These are phyloP conservation scores for Flaveria linearis DNA, from an alignment of 129 eudicot genomes.

Conservation along the genomic window DNA sequence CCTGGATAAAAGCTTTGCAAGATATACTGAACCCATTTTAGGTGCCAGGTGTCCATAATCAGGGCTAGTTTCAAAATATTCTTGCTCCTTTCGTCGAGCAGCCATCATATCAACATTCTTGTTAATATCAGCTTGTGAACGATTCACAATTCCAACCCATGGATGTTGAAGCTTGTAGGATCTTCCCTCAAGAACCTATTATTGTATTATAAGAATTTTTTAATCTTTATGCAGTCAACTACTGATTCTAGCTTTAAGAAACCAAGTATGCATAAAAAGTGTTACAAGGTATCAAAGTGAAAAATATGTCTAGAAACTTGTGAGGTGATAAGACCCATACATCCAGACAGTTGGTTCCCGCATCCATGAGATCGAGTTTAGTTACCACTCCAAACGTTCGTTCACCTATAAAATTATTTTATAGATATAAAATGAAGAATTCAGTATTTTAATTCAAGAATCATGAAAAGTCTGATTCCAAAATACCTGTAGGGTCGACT, in stretches of 20 bases:
- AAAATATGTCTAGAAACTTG: slow-evolving; percentile 2
- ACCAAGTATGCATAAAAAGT: slow-evolving; percentile 3
- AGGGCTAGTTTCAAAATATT: slow-evolving; percentile 91
- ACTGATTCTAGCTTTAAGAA: slow-evolving; percentile 9
- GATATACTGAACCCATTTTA: slow-evolving; percentile 94
- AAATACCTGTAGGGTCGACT: slow-evolving; percentile 95
- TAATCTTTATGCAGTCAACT: neutral
- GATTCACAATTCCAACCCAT: slow-evolving; percentile 99
- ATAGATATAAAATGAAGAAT: slow-evolving; percentile 18
- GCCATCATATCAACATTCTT: slow-evolving; percentile 85
- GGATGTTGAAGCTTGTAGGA: slow-evolving; percentile 94
- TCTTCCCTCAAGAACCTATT: slow-evolving; percentile 96
- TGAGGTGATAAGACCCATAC: slow-evolving; percentile 49
- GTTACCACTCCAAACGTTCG: slow-evolving; percentile 96
- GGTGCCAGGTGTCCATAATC: slow-evolving; percentile 93
- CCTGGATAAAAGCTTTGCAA: slow-evolving; percentile 90
- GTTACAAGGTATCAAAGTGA: slow-evolving; percentile 23
- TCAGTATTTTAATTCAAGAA: slow-evolving; percentile 11
- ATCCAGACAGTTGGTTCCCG: slow-evolving; percentile 86
- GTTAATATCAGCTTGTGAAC: slow-evolving; percentile 99
- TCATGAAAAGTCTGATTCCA: slow-evolving; percentile 6
- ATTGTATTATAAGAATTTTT: neutral
- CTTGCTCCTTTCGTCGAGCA: slow-evolving; percentile 89
- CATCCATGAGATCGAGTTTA: slow-evolving; percentile 98
- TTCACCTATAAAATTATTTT: slow-evolving; percentile 64